A percentile compares a stretch with the other conserved stretches of the same genome.
phyloP scores from a whole-genome alignment of 202 grass and related monocot genomes.

The Brachypodium distachyon region DNA sequence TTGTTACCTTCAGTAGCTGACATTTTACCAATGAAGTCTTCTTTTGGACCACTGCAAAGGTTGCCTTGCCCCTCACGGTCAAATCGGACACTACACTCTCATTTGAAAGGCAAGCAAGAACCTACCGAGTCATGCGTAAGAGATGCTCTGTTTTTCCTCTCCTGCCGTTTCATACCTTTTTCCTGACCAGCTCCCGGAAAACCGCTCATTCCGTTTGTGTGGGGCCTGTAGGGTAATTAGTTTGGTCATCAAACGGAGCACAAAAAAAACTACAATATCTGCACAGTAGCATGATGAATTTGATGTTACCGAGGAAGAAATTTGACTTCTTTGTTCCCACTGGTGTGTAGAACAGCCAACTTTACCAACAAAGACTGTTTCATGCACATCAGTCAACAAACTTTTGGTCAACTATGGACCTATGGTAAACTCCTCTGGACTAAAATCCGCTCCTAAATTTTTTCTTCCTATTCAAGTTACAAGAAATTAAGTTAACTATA shows the following conservation, averaged over 20 bases:
- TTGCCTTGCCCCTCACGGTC: neutral
- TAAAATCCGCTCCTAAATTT: too few relatives aligned
- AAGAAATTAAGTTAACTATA: neutral
- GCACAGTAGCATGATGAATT: neutral
- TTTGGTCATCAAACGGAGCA: neutral
- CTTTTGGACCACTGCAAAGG: neutral
- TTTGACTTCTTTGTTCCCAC: neutral
- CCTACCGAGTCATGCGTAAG: neutral
- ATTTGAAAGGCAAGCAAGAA: neutral
- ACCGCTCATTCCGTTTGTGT: neutral
- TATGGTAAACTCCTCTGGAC: too few relatives aligned
- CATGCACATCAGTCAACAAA: neutral
- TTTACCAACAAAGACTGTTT: neutral
- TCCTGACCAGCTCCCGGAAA: neutral
- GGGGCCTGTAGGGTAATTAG: neutral
- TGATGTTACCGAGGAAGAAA: neutral
- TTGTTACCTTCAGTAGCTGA: conserved; percentile 6
- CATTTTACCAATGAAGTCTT: neutral
- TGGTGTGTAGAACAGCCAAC: neutral
- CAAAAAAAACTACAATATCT: neutral
- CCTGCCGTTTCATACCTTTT: neutral
- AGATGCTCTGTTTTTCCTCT: neutral
- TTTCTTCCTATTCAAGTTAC: too few relatives aligned
- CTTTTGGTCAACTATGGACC: too few relatives aligned
- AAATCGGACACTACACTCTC: neutral